These are phyloP conservation scores for Exophiala calicioides DNA, from an alignment of 2,329 filamentous ascomycete species.

Conservation along the genomic window DNA sequence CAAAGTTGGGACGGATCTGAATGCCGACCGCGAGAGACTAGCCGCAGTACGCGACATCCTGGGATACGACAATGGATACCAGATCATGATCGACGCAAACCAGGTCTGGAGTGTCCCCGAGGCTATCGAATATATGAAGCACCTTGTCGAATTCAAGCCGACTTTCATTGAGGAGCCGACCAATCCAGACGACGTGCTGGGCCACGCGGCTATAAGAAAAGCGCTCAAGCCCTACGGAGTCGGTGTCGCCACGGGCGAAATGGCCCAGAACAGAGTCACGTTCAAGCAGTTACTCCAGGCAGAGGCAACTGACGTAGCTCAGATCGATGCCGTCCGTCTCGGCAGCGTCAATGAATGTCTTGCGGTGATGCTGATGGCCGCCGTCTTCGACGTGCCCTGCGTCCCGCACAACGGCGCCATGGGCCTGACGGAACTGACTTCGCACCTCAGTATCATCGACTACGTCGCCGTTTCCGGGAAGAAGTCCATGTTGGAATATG, in stretches of 20 bases:
- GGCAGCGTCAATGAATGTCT: conserved; percentile 56
- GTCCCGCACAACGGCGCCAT: conserved; percentile 89
- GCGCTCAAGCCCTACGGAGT: conserved; percentile 24
- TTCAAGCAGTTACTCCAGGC: conserved; percentile 29
- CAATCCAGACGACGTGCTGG: conserved; percentile 24
- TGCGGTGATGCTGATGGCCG: conserved; percentile 81
- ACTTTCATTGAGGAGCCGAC: conserved; percentile 26
- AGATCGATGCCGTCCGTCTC: conserved; percentile 23
- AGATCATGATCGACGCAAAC: conserved; percentile 29
- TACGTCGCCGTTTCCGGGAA: conserved; percentile 84
- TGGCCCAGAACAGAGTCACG: conserved; percentile 23
- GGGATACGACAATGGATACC: conserved; percentile 17
- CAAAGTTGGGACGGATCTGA: conserved; percentile 22
- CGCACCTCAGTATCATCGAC: conserved; percentile 59
- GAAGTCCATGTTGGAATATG: conserved; percentile 81
- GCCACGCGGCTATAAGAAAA: conserved; percentile 22
- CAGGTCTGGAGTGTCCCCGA: conserved; percentile 28
- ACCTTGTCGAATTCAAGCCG: conserved; percentile 26
- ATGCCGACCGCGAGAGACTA: conserved; percentile 17
- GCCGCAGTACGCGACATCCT: conserved; percentile 16
- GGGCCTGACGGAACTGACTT: conserved; percentile 68
- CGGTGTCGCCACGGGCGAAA: conserved; percentile 27
- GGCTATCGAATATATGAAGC: conserved; percentile 28
- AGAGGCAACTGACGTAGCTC: conserved; percentile 15
- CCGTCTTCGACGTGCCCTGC: conserved; percentile 69